Evolutionary conservation across 2,329 filamentous ascomycete genomes (phyloP).

Genomic region (Calonectria hawksworthii): DNA sequence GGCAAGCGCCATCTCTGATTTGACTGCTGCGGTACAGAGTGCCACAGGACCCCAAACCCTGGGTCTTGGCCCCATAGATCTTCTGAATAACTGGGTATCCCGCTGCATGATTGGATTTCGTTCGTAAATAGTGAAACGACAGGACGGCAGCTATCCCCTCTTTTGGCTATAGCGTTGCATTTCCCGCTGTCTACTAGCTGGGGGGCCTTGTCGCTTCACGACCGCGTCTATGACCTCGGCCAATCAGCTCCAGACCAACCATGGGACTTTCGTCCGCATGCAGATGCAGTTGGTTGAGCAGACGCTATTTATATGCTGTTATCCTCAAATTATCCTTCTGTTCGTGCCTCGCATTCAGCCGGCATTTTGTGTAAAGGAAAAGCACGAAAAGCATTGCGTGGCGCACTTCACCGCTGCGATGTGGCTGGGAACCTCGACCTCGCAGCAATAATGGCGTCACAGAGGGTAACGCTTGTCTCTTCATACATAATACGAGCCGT

Average conservation of each 20-base stretch:
- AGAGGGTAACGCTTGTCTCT: constrained; percentile 19
- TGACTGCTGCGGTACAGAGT: neutral
- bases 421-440: neutral
- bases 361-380: neutral
- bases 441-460: neutral
- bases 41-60: neutral
- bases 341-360: neutral
- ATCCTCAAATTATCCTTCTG: neutral
- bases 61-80: neutral
- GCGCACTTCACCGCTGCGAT: neutral
- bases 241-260: neutral
- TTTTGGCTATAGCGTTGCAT: neutral
- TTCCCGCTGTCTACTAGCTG: neutral
- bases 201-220: neutral
- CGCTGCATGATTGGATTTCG: neutral
- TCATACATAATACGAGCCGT: constrained; percentile 29
- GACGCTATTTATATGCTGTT: neutral
- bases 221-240: neutral
- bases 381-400: neutral
- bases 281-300: neutral
- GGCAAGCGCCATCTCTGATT: neutral
- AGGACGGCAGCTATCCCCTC: neutral
- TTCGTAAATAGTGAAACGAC: neutral
- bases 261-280: neutral
- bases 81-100: neutral